Conservation (phyloP, 768 basidiomycete genomes). For the Paxillus ammoniavirescens region DNA sequence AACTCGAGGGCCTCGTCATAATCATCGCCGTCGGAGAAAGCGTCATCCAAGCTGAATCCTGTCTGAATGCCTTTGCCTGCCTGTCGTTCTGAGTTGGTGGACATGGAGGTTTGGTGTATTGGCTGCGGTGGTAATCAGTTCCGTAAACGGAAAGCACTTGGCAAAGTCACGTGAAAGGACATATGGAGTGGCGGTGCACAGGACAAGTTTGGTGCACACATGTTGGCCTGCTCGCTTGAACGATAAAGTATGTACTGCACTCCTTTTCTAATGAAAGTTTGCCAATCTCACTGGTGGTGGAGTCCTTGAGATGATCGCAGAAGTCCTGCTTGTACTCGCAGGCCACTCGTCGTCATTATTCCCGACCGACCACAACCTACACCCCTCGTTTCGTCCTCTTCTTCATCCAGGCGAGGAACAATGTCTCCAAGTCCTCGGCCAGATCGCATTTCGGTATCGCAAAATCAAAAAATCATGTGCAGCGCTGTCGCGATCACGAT, state of each 20-base stretch:
- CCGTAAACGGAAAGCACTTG: not conserved
- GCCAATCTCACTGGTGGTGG: conserved; percentile 5
- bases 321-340: conserved; percentile 81
- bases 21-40: conserved; percentile 62
- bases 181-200: too few relatives aligned
- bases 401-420: conserved; percentile 90
- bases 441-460: conserved; percentile 72
- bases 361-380: conserved; percentile 52
- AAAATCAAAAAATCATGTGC: conserved; percentile 61
- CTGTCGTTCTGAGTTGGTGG: conserved; percentile 22
- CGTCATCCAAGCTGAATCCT: conserved; percentile 58
- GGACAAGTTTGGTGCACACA: too few relatives aligned
- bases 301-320: conserved; percentile 68
- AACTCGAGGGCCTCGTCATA: conserved; percentile 51
- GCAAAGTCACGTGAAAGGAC: not conserved
- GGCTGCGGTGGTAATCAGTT: not conserved
- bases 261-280: not conserved
- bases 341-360: conserved; percentile 89
- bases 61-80: conserved; percentile 22
- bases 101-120: conserved; percentile 4
- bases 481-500: conserved; percentile 52
- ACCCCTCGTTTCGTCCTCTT: conserved; percentile 64
- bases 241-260: too few relatives aligned
- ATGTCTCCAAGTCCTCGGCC: conserved; percentile 75
- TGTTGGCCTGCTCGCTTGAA: too few relatives aligned